Evolutionary conservation across 1,284 basidiomycete genomes (phyloP), one percentile per base, ranked within the genome.

Genomic region (Cystobasidiaceae sp.): DNA sequence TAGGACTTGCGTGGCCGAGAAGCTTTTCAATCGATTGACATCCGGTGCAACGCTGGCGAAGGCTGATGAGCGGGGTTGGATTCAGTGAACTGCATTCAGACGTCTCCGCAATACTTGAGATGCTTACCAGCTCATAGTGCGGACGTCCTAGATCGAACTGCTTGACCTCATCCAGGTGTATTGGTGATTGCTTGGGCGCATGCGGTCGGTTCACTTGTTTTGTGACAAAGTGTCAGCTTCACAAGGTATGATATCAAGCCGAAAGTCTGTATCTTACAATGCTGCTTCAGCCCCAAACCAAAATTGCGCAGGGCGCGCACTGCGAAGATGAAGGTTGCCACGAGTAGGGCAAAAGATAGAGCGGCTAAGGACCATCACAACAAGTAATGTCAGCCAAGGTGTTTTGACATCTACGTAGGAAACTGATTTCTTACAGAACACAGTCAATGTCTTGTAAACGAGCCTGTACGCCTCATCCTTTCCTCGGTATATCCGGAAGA

Each of bases 271-370:
- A n/a, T n/a, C 56, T 59, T 33, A 59, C 56, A 41, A 45, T 88
- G 84, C 60, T 83, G 82, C 77, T 89, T 90, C 66, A 92, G 79
- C 27, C 89, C 89, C 63, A 83, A 82, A 46, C 86, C 88, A 74
- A 91, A 92, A 76, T 89, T 89, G 70, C 81, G 81, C 80, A 88
- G 82, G 67, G 90, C 84, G 51, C 90, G 79, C 68, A 83, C 78
- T 3, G 85, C 82, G 70, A 84, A 85, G 19, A 84, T 76, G 71
- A 88, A 84, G n/a, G 90, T 91, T 51, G 82, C 76, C 21, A 89
- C 72, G 17, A 92, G 79, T 28, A 90, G 81, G 27, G 84, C 74
- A 59, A 90, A 87, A 15, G 88, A 85, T 68, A 90, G 83, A 27
- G 86, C 81, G 62, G 89, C 89, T 90, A 67, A 19, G 59, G 4